phyloP scores from a whole-genome alignment of 371 early-diverging fungal genomes.

The Mucor lusitanicus region DNA sequence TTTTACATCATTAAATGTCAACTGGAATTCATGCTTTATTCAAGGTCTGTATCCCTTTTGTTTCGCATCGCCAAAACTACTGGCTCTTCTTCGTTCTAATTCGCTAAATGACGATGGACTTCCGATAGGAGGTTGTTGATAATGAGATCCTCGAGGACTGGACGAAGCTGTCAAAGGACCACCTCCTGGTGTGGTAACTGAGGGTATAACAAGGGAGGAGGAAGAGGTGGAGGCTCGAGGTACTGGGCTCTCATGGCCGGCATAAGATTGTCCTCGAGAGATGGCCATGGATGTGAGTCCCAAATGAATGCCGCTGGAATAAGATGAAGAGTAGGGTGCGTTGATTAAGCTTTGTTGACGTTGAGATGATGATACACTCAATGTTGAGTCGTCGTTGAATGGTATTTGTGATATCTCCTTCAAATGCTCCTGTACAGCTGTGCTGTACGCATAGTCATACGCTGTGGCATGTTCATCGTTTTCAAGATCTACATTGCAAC shows the following conservation, averaged over 20 bases:
- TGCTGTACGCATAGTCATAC: slow-evolving; percentile 49
- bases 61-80: slow-evolving; percentile 33
- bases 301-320: slow-evolving; percentile 26
- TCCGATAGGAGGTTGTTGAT: slow-evolving; percentile 17
- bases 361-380: slow-evolving; percentile 37
- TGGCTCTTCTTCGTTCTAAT: slow-evolving; percentile 32
- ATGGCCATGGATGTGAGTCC: slow-evolving; percentile 26
- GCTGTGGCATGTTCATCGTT: slow-evolving; percentile 42
- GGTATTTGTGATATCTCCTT: slow-evolving; percentile 42
- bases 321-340: slow-evolving; percentile 42
- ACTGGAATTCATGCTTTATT: not conserved
- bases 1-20: not conserved
- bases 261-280: slow-evolving; percentile 39
- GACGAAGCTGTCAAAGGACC: slow-evolving; percentile 7
- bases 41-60: slow-evolving; percentile 14
- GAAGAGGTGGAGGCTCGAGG: slow-evolving; percentile 53
- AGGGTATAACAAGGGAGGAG: slow-evolving; percentile 32
- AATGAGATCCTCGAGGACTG: slow-evolving; percentile 24
- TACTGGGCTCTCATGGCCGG: slow-evolving; percentile 39
- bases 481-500: slow-evolving; percentile 50
- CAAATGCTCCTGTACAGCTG: slow-evolving; percentile 41
- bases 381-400: slow-evolving; percentile 39
- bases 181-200: not conserved
- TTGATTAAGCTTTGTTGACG: slow-evolving; percentile 22
- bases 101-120: slow-evolving; percentile 32